phyloP scores from a whole-genome alignment of 1,139 yeast species.

The Pichia cactophila region DNA sequence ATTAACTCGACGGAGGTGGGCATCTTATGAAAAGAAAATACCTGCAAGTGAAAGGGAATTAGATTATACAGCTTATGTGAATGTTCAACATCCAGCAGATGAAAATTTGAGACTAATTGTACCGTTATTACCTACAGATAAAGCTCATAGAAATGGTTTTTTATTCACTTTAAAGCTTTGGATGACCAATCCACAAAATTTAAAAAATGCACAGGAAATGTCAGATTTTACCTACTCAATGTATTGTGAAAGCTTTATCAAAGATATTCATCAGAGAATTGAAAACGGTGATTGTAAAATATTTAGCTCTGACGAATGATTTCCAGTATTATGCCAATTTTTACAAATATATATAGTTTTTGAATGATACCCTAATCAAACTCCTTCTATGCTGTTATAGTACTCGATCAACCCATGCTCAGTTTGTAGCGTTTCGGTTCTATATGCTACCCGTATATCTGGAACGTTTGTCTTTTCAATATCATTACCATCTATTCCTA shows the following conservation, averaged over 20 bases:
- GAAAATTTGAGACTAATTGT: conserved; percentile 19
- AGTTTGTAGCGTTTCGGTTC: conserved; percentile 72
- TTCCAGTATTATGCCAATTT: background rate
- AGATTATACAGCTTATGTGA: conserved; percentile 17
- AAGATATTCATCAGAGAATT: conserved; percentile 12
- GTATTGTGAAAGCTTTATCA: conserved; percentile 17
- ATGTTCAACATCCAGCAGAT: conserved; percentile 17
- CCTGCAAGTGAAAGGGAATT: conserved; percentile 12
- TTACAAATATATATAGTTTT: background rate
- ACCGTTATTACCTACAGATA: conserved; percentile 20
- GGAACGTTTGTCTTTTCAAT: conserved; percentile 95
- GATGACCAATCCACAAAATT: conserved; percentile 4
- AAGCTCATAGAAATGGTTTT: conserved; percentile 25
- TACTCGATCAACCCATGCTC: conserved; percentile 67
- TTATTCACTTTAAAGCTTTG: conserved; percentile 19
- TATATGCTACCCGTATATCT: conserved; percentile 69
- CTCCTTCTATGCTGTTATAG: conserved; percentile 33
- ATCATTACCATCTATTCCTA: conserved; percentile 72
- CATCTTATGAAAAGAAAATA: conserved; percentile 7
- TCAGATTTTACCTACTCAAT: conserved; percentile 17
- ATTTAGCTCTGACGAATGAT: conserved; percentile 15
- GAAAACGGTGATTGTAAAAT: conserved; percentile 17
- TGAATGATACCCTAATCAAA: background rate
- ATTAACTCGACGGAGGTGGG: conserved; percentile 7
- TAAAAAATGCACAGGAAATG: conserved; percentile 17